Conservation (phyloP, 306 rosid species). For the Cyclanthera cordifolia region DNA sequence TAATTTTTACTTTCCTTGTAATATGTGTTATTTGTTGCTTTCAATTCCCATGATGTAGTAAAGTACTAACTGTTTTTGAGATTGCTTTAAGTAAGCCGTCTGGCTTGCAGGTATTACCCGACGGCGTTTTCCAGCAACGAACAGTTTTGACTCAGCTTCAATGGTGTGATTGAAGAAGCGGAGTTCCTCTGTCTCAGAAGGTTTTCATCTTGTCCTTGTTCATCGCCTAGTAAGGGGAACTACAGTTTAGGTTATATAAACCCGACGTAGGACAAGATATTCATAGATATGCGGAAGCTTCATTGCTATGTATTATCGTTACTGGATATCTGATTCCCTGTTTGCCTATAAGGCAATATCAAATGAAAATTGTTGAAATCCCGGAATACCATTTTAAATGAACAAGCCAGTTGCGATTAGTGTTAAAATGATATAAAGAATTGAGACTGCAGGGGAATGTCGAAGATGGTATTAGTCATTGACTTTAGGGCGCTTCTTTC, state of each 20-base stretch:
- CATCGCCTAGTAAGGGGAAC: slow-evolving; percentile 96
- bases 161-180: slow-evolving; percentile 38
- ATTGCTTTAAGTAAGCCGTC: slow-evolving; percentile 78
- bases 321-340: neutral
- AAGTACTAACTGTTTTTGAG: slow-evolving; percentile 30
- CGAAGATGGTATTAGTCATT: no score
- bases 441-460: neutral
- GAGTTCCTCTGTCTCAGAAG: slow-evolving; percentile 24
- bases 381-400: neutral
- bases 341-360: neutral
- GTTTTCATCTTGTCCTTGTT: slow-evolving; percentile 55
- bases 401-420: neutral
- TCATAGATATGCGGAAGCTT: neutral
- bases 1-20: neutral
- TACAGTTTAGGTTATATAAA: slow-evolving; percentile 45
- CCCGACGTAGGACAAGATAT: neutral
- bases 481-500: neutral
- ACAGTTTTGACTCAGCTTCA: slow-evolving; percentile 74
- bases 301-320: neutral
- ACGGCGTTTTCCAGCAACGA: slow-evolving; percentile 94
- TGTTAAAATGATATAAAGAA: neutral
- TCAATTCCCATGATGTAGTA: no score
- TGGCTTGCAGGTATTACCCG: slow-evolving; percentile 87
- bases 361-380: neutral
- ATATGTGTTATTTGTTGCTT: slow-evolving; percentile 13